phyloP scores from a whole-genome alignment of 2,329 filamentous ascomycete genomes.

The Aspergillus ustus region DNA sequence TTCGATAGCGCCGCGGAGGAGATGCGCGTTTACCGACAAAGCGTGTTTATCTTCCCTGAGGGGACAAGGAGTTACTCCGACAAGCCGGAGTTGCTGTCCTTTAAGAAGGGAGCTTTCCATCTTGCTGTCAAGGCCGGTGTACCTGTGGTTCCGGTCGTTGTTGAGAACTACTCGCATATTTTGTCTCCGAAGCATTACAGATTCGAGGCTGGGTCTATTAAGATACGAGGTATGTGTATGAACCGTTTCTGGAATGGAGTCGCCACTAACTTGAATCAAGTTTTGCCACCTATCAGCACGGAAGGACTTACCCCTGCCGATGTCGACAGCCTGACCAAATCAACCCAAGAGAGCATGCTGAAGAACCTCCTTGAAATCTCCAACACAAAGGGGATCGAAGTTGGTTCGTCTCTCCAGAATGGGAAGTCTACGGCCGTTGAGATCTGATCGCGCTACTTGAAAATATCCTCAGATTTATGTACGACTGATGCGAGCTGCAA shows the following conservation, averaged over 20 bases:
- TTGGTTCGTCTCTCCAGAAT: slow-evolving; percentile 26
- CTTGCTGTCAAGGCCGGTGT: slow-evolving; percentile 92
- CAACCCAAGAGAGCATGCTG: slow-evolving; percentile 76
- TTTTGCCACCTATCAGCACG: slow-evolving; percentile 81
- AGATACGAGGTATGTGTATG: slow-evolving; percentile 68
- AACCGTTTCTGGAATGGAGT: background rate
- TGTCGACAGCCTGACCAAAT: slow-evolving; percentile 72
- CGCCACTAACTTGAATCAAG: slow-evolving; percentile 48
- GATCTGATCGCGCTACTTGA: slow-evolving; percentile 32
- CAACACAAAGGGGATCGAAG: slow-evolving; percentile 27
- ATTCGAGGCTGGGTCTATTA: slow-evolving; percentile 72
- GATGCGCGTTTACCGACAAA: slow-evolving; percentile 72
- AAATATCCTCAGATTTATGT: background rate
- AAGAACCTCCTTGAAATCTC: slow-evolving; percentile 56
- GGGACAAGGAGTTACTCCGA: slow-evolving; percentile 89
- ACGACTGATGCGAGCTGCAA: background rate
- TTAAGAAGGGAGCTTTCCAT: slow-evolving; percentile 99
- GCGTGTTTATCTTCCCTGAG: slow-evolving; percentile 66
- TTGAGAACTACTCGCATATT: slow-evolving; percentile 78
- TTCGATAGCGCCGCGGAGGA: slow-evolving; percentile 82
- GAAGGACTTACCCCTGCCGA: slow-evolving; percentile 73
- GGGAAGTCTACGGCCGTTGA: slow-evolving; percentile 40
- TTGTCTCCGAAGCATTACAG: slow-evolving; percentile 66
- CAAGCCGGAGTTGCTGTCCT: slow-evolving; percentile 82
- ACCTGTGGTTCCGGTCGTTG: slow-evolving; percentile 84